Percentiles rank a stretch among this genome's conserved stretches.
Conservation (phyloP, 2,329 filamentous ascomycete genomes). For the Alternaria arborescens region DNA sequence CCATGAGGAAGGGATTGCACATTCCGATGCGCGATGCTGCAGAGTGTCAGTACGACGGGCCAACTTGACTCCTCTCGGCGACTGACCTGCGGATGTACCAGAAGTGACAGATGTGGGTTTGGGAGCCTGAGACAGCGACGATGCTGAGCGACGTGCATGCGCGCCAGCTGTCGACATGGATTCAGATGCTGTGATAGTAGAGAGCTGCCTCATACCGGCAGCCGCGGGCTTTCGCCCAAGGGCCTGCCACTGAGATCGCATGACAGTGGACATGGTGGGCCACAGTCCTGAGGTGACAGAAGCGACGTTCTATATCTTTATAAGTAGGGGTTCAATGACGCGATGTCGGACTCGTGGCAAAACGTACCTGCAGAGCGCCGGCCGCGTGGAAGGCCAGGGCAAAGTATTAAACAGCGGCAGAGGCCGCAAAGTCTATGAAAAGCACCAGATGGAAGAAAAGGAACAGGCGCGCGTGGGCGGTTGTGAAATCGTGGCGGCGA, state of each 20-base stretch:
- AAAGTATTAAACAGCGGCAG: constrained; percentile 37
- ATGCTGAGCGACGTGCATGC: constrained; percentile 23
- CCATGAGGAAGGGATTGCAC: constrained; percentile 47
- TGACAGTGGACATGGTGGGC: constrained; percentile 51
- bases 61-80: background rate
- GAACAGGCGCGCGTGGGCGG: constrained; percentile 30
- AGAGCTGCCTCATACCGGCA: constrained; percentile 32
- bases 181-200: constrained; percentile 19
- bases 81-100: constrained; percentile 34
- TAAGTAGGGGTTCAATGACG: constrained; percentile 31
- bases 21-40: constrained; percentile 46
- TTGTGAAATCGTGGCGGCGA: constrained; percentile 29
- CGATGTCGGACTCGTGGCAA: constrained; percentile 39
- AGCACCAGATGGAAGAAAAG: constrained; percentile 31
- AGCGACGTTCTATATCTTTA: constrained; percentile 54
- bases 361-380: constrained; percentile 58
- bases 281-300: constrained; percentile 50
- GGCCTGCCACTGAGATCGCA: constrained; percentile 48
- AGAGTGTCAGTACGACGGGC: constrained; percentile 11
- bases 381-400: constrained; percentile 63
- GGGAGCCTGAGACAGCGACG: constrained; percentile 7
- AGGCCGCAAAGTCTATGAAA: constrained; percentile 35
- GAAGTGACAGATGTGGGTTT: constrained; percentile 24
- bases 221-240: constrained; percentile 34
- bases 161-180: constrained; percentile 2